Evolutionary conservation across 306 rosid species (phyloP), one percentile per base, ranked within the genome.

Genomic region (Nissolia schottii): DNA sequence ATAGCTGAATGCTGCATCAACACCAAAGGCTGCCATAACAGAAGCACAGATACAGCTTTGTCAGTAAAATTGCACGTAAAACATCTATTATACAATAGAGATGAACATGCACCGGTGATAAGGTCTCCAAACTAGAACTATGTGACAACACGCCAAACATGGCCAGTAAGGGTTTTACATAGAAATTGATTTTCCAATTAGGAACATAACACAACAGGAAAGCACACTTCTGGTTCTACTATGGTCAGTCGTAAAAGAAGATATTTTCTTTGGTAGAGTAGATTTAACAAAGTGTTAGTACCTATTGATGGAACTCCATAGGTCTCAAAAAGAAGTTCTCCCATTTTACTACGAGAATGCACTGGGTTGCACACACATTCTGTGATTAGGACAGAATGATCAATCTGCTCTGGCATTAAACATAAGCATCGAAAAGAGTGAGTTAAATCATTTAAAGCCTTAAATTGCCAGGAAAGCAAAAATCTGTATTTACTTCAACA

Each of bases 321-420:
- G 28, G 99, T 91, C 85, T 95, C 97, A 81, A 95, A 95, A 58
- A 91, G 89, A 77, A 95, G 97, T 73, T 95, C 99, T 32, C 86
- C 96, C 99, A 95, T 95, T 87, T 91, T 91, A 86, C 92, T 82
- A 24, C 99, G 96, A 74, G 97, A 95, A 22, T 95, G 96, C 74
- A 91, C 82, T 46, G 99, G 96, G 80, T 95, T 95, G 93, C 97
- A 85, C 7, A 81, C 87, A 23, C 99, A 95, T 83, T 95, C 96
- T 69, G 99, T 95, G 58, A 95, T 86, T 86, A 95, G 87, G 79
- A 91, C 78, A 43, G 99, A 96, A 77, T 95, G 97, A 84, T 95
- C 92, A 74, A 95, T 88, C 96, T 90, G 95, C 80, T 73, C 99
- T 84, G 91, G 80, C 97, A 86, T 83, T 79, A 85, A 94, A 82